Base-by-base conservation (phyloP, 139 green algal genomes). In the Closterium sp. region DNA sequence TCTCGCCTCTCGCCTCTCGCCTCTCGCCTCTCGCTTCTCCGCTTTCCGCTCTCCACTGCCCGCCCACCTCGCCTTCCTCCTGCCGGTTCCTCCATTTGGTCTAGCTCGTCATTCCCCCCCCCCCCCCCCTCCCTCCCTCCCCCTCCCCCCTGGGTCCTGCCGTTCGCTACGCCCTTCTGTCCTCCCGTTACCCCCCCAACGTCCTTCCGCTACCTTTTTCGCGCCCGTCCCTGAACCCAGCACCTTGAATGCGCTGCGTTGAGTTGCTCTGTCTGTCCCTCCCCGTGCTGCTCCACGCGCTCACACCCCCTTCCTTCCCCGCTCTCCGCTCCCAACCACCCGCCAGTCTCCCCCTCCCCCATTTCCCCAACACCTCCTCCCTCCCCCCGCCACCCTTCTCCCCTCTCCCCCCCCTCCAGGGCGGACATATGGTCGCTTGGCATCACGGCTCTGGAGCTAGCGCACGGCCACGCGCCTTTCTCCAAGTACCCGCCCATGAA, bases 391-490 rank as follows among this genome's bases (percentile, higher is more conserved):
- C 30, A 9, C 30, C 86, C 85, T 24, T 29, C 85, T 87, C 85
- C 28, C 85, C 28, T 31, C 27, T 31, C 27, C 85, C 27, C 22
- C 27, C 21, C 85, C 85, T 30, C 85, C 90, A 91, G 91, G 28
- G 98, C 98, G 30, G 98, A 99, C 96, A 99, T 99, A 62, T 99
- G 98, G 98, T 99, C 97, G 0, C 98, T 99, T 94, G 98, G 98
- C 42, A 99, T 99, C 96, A 99, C 98, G 10, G 94, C 99, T 73
- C 95, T 99, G 90, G 98, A 99, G 97, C 96, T 99, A 92, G 98
- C 97, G 21, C 97, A 99, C 95, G 98, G 98, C 10, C 97, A 99
- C 95, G 98, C 98, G 22, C 98, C 98, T 42, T 99, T 99, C 96
- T 97, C 98, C n/a, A 98, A 98, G 95, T 98, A 98, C 91, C 98